Conservation (phyloP, 306 rosid species). For the Vigna hirtella region DNA sequence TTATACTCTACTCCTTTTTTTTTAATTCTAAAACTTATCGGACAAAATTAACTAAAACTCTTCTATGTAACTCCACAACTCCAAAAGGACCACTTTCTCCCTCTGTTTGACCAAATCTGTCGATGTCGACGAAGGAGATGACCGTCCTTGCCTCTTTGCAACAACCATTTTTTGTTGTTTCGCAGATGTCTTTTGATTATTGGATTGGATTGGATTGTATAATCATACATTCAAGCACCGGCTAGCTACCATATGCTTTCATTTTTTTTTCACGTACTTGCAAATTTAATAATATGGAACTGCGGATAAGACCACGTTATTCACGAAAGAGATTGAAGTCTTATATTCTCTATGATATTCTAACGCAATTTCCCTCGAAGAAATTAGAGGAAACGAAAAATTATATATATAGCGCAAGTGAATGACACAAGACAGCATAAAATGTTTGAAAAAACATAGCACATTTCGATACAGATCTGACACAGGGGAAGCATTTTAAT, state of each 20-base stretch:
- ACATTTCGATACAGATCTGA: constrained; percentile 3
- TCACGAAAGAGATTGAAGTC: constrained; percentile 33
- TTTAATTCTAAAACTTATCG: too few relatives aligned
- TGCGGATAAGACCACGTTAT: constrained; percentile 20
- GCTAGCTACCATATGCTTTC: not conserved
- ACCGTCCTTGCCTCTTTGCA: constrained; percentile 23
- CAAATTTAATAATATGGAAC: constrained; percentile 16
- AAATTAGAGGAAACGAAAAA: not conserved
- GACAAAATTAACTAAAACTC: too few relatives aligned
- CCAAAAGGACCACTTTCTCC: constrained; percentile 28
- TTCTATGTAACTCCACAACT: too few relatives aligned
- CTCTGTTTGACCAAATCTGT: not conserved
- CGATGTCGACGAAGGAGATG: constrained; percentile 6
- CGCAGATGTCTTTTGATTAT: constrained; percentile 17
- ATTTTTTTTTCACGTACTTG: not conserved
- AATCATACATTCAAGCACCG: not conserved
- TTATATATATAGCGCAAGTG: not conserved
- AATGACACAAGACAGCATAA: not conserved
- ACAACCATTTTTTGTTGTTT: constrained; percentile 35
- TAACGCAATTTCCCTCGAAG: not conserved
- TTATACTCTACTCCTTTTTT: not conserved
- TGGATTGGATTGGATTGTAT: constrained; percentile 12
- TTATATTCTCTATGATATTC: not conserved
- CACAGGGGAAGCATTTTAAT: not conserved
- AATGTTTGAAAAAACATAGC: not conserved